Evolutionary conservation across 208 protist genomes (phyloP).

Genomic region (Porcisia deanei): DNA sequence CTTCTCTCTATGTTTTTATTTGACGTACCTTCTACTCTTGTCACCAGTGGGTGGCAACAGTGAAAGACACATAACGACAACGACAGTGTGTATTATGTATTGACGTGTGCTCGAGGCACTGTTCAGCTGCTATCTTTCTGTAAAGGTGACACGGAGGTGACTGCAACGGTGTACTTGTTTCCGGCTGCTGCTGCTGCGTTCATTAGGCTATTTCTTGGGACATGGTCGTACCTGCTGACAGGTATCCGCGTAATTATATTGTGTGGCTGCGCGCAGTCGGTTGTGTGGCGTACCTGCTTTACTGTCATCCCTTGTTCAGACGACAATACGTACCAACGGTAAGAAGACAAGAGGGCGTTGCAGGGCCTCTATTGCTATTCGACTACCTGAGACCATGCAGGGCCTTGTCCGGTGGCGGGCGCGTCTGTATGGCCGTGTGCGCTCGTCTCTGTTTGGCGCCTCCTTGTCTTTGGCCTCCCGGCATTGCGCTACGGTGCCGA

Average conservation of each 20-base stretch:
- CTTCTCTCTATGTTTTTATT: too few relatives aligned
- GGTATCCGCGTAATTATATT: background rate
- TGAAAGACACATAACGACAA: background rate
- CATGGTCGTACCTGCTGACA: background rate
- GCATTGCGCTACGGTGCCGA: constrained; percentile 41
- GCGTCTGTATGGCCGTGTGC: background rate
- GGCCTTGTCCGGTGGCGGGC: background rate
- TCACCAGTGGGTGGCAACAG: background rate
- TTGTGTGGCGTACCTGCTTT: background rate
- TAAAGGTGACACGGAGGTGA: too few relatives aligned
- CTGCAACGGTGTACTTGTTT: background rate
- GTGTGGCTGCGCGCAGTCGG: background rate
- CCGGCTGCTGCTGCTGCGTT: background rate
- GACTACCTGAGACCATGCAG: background rate
- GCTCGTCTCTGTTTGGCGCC: background rate
- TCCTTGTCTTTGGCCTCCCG: background rate
- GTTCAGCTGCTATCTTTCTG: background rate
- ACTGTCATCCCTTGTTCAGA: background rate
- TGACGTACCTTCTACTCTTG: background rate
- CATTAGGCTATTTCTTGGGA: background rate
- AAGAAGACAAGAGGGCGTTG: background rate
- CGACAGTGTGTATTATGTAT: background rate
- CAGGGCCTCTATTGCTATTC: background rate
- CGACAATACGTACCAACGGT: background rate
- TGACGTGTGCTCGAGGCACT: background rate